Conservation (phyloP, 169 alveolate genomes). For the Plasmodium relictum region DNA sequence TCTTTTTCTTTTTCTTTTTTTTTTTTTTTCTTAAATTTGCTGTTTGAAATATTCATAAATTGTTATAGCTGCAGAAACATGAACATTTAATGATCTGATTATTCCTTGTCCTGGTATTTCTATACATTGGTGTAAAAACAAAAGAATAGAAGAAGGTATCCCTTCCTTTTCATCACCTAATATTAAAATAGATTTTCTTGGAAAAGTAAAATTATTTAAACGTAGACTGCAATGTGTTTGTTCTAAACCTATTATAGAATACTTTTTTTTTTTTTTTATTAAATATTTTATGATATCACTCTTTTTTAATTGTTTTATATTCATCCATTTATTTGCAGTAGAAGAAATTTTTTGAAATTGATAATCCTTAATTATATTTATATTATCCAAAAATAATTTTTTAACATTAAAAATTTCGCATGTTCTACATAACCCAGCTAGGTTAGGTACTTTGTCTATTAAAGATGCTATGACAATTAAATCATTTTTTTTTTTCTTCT, state of each 20-base stretch:
- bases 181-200: slow-evolving; percentile 88
- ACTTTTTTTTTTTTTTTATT: slow-evolving; percentile 87
- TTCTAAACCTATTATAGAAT: slow-evolving; percentile 91
- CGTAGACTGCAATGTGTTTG: slow-evolving; percentile 90
- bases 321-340: slow-evolving; percentile 94
- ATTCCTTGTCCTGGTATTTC: slow-evolving; percentile 94
- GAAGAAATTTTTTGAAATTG: slow-evolving; percentile 90
- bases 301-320: slow-evolving; percentile 86
- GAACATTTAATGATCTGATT: slow-evolving; percentile 94
- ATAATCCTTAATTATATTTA: slow-evolving; percentile 82
- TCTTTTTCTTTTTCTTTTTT: no score
- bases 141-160: slow-evolving; percentile 90
- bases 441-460: slow-evolving; percentile 92
- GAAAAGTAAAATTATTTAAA: slow-evolving; percentile 87
- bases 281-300: slow-evolving; percentile 79
- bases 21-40: slow-evolving; percentile 26
- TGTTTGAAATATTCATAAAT: slow-evolving; percentile 92
- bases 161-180: slow-evolving; percentile 95
- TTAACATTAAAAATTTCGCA: slow-evolving; percentile 91
- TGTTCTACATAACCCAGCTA: slow-evolving; percentile 94
- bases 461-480: slow-evolving; percentile 92
- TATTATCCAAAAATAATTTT: slow-evolving; percentile 79
- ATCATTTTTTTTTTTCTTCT: slow-evolving; percentile 85
- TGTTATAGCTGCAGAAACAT: slow-evolving; percentile 93
- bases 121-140: slow-evolving; percentile 90